Evolutionary conservation across 768 basidiomycete species (phyloP).

Genomic region (Auricularia sp.): DNA sequence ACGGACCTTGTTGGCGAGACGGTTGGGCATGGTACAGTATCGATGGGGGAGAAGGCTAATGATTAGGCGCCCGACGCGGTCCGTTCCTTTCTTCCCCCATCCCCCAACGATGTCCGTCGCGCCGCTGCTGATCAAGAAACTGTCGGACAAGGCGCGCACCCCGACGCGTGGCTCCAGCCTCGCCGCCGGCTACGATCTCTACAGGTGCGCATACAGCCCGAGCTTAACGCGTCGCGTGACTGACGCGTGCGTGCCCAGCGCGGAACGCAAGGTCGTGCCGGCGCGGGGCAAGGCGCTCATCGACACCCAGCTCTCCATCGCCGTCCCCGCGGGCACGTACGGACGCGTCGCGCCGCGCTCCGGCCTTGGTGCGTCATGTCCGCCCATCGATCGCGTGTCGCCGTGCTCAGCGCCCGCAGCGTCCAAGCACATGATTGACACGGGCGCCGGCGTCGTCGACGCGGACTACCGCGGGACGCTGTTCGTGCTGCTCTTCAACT

Average conservation of each 20-base stretch:
- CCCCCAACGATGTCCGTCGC: slow-evolving; percentile 17
- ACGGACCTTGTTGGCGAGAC: slow-evolving; percentile 54
- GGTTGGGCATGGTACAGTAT: slow-evolving; percentile 42
- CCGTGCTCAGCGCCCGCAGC: slow-evolving; percentile 36
- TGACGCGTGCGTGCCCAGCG: slow-evolving; percentile 35
- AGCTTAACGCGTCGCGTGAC: neutral
- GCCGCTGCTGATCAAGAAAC: slow-evolving; percentile 71
- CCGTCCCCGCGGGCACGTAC: slow-evolving; percentile 87
- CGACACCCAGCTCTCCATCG: slow-evolving; percentile 86
- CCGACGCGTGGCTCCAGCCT: slow-evolving; percentile 81
- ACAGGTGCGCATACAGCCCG: slow-evolving; percentile 50
- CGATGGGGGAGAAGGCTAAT: neutral
- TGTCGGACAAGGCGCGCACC: slow-evolving; percentile 68
- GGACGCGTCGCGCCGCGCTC: slow-evolving; percentile 94
- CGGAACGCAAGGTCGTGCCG: slow-evolving; percentile 74
- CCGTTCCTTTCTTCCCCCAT: neutral
- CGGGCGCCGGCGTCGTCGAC: slow-evolving; percentile 94
- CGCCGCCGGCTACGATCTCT: slow-evolving; percentile 92
- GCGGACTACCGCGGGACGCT: slow-evolving; percentile 91
- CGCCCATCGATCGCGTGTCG: neutral
- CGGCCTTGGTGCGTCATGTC: slow-evolving; percentile 65
- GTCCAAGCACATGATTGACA: slow-evolving; percentile 95
- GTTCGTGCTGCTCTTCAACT: slow-evolving; percentile 88
- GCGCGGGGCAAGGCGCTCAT: slow-evolving; percentile 86
- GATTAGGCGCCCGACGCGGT: neutral